Evolutionary conservation across 2,329 filamentous ascomycete species (phyloP).

Genomic region (Bipolaris sorokiniana): DNA sequence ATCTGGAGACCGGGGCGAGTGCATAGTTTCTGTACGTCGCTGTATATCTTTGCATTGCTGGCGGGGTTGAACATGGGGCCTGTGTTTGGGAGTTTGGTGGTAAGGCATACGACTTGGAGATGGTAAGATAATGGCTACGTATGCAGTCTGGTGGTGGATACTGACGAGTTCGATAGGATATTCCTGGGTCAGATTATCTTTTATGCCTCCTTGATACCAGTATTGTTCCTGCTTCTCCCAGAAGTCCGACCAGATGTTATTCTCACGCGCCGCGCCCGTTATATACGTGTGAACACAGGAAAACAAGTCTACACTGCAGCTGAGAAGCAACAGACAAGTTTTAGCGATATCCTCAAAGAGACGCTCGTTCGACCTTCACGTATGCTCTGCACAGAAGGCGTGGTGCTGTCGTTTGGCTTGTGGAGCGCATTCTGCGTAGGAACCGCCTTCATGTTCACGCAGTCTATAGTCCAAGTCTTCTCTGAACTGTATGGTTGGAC

Average conservation of each 20-base stretch:
- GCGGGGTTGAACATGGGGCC: conserved; percentile 54
- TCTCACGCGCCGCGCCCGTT: conserved; percentile 47
- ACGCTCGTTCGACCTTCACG: conserved; percentile 48
- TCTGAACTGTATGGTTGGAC: conserved; percentile 49
- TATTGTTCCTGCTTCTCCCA: conserved; percentile 52
- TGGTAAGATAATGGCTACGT: conserved; percentile 43
- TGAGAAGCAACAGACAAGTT: conserved; percentile 43
- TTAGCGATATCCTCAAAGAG: conserved; percentile 43
- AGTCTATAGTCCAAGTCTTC: conserved; percentile 55
- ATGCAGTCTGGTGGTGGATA: too few species aligned
- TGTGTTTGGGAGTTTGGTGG: conserved; percentile 51
- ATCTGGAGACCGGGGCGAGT: conserved; percentile 48
- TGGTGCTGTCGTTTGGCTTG: conserved; percentile 56
- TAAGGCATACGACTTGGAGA: conserved; percentile 50
- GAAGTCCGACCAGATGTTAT: conserved; percentile 58
- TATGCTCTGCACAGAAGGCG: conserved; percentile 58
- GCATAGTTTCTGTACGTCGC: conserved; percentile 52
- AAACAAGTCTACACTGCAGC: conserved; percentile 39
- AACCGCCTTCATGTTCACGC: conserved; percentile 59
- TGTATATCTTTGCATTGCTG: conserved; percentile 54
- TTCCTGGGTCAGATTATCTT: conserved; percentile 55
- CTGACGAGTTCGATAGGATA: conserved; percentile 46
- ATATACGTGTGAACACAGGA: conserved; percentile 39
- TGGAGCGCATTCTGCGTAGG: conserved; percentile 58
- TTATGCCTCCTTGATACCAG: conserved; percentile 50